Percentiles rank a stretch among this genome's conserved stretches.
Conservation (phyloP, 768 basidiomycete genomes). For the Pilatotrama ljubarskyi region DNA sequence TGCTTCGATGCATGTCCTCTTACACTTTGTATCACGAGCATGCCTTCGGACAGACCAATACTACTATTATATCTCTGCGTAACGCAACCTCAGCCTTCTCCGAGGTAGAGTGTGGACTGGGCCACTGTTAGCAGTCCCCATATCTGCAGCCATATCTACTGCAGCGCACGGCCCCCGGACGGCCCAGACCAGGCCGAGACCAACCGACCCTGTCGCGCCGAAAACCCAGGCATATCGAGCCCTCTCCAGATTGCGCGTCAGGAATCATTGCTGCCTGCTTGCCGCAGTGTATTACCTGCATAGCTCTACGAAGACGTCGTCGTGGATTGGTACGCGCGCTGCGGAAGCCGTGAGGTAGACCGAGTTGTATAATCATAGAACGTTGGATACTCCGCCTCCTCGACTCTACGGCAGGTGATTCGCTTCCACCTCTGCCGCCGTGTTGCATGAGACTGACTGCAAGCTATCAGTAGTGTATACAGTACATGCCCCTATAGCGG, state of each 20-base stretch:
- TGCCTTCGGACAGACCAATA: constrained; percentile 13
- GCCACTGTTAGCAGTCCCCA: background rate
- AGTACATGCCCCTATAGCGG: too few species aligned
- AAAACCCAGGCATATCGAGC: constrained; percentile 10
- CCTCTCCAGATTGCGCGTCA: background rate
- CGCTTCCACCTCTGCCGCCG: background rate
- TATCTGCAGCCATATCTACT: background rate
- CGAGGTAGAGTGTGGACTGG: background rate
- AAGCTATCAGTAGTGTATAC: too few species aligned
- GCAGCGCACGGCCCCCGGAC: background rate
- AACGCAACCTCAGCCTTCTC: background rate
- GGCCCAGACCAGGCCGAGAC: constrained; percentile 16
- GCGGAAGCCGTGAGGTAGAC: too few species aligned
- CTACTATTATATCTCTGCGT: constrained; percentile 10
- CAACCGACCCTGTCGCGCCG: background rate
- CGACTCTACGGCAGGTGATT: background rate
- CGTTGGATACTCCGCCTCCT: too few species aligned
- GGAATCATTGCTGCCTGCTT: too few species aligned
- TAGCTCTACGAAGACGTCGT: too few species aligned
- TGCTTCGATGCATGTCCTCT: constrained; percentile 10
- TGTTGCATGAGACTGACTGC: background rate
- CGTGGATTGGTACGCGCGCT: too few species aligned
- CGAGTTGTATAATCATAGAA: too few species aligned
- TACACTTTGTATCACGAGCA: constrained; percentile 17
- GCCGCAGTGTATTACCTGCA: too few species aligned